Base-by-base conservation (phyloP, 805 yeast genomes). In the Metschnikowia hibisci region DNA sequence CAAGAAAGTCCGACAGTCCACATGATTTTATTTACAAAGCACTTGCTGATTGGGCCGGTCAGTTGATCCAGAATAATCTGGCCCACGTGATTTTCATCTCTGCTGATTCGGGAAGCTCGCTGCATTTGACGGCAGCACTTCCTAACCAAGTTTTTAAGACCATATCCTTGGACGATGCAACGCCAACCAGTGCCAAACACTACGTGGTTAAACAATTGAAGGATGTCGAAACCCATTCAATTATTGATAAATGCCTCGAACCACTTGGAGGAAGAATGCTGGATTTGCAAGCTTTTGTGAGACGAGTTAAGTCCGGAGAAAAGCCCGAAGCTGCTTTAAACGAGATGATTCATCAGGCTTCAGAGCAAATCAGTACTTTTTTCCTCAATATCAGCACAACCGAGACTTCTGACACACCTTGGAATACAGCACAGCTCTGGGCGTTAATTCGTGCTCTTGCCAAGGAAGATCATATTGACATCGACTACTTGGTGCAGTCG, bases 261-360 rank as follows among this genome's bases (percentile, higher is more conserved):
- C 95, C 96, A 10, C 65, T 93, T 22, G 99, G 99, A 15, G 99
- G 99, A 32, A 80, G 99, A 49, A 85, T 91, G 90, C 73, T 89
- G 34, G 99, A 93, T 61, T 71, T 93, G 40, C 96, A 93, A 63
- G 83, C 91, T 23, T 89, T 87, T 64, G 84, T 84, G 1, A 77
- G 98, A 58, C 83, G 98, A 40, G 77, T 93, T 13, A 81, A 81
- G 54, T 80, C 91, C 1, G 99, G 99, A 6, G 99, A 93, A 59
- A 60, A 77, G 6, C 95, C 96, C 2, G 55, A 66, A 8, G 84
- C 76, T 40, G 97, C 98, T 0, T 66, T 88, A 34, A 64, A 74
- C 2, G 90, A 87, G 51, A 86, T 93, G 84, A 76, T 88, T 4
- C 74, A 73, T 20, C 96, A 89, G 62, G 82, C 96, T 0, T 81